A percentile compares a stretch with the other conserved stretches of the same genome.
phyloP scores from a whole-genome alignment of 441 rosid genomes.

The Lepidium campestre region DNA sequence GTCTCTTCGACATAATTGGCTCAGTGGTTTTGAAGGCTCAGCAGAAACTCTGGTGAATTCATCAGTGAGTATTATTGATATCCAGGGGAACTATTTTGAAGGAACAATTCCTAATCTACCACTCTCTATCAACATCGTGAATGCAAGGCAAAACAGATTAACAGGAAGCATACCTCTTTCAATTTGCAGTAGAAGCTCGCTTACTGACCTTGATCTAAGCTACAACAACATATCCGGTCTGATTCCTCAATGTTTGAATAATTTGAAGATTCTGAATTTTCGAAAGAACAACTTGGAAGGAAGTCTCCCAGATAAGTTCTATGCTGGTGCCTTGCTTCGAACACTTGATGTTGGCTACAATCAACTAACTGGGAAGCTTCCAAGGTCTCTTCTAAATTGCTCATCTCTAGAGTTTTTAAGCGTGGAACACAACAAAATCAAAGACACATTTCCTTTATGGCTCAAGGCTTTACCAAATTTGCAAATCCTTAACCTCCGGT shows the following conservation, averaged over 20 bases:
- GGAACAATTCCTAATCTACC: constrained; percentile 10
- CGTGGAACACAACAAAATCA: constrained; percentile 44
- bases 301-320: constrained; percentile 20
- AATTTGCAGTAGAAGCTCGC: constrained; percentile 24
- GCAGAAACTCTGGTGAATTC: not conserved
- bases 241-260: constrained; percentile 13
- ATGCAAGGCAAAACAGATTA: constrained; percentile 5
- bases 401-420: constrained; percentile 35
- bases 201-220: constrained; percentile 17
- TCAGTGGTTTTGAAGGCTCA: not conserved
- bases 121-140: not conserved
- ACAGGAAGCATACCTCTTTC: constrained; percentile 32
- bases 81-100: not conserved
- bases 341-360: constrained; percentile 45
- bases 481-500: constrained; percentile 46
- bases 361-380: constrained; percentile 35
- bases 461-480: constrained; percentile 35
- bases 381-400: constrained; percentile 45
- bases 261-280: constrained; percentile 29
- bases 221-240: constrained; percentile 21
- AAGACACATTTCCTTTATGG: constrained; percentile 50
- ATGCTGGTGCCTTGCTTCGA: constrained; percentile 28
- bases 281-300: constrained; percentile 36
- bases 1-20: not conserved
- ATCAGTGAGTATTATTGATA: not conserved